These are phyloP conservation scores for Ogataea nonfermentans DNA, from an alignment of 805 yeast species.

Conservation along the genomic window DNA sequence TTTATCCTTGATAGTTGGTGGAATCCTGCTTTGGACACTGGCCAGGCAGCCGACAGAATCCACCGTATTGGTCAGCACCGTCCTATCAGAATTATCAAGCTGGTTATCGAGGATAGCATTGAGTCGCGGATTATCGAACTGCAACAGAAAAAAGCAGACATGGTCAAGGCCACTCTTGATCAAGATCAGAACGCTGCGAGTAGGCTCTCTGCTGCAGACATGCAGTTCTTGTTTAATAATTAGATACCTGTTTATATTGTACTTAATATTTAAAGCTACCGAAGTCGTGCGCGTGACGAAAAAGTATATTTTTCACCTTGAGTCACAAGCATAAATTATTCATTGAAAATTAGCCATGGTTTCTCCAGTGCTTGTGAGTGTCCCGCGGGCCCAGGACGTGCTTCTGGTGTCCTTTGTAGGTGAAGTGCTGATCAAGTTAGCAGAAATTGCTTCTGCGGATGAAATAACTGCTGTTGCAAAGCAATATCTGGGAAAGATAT, in stretches of 20 bases:
- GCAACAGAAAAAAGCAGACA: slow-evolving; percentile 96
- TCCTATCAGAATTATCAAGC: slow-evolving; percentile 88
- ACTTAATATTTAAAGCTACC: slow-evolving; percentile 5
- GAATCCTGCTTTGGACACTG: slow-evolving; percentile 98
- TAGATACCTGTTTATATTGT: slow-evolving; percentile 29
- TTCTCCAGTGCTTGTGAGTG: slow-evolving; percentile 35
- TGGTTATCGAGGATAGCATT: slow-evolving; percentile 94
- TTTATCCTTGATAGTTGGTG: slow-evolving; percentile 98
- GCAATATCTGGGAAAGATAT: slow-evolving; percentile 19
- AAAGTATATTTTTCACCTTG: slow-evolving; percentile 5
- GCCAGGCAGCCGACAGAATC: slow-evolving; percentile 94
- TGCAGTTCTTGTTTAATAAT: slow-evolving; percentile 90
- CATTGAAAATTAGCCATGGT: slow-evolving; percentile 23
- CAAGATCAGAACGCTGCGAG: slow-evolving; percentile 89
- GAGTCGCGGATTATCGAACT: slow-evolving; percentile 94
- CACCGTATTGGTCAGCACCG: slow-evolving; percentile 96
- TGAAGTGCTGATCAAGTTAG: slow-evolving; percentile 27
- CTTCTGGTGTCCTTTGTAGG: slow-evolving; percentile 28
- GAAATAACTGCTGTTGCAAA: slow-evolving; percentile 18
- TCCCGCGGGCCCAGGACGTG: slow-evolving; percentile 14
- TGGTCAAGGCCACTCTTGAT: slow-evolving; percentile 96
- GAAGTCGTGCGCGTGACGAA: slow-evolving; percentile 6
- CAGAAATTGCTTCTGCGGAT: slow-evolving; percentile 14
- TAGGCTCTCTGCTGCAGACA: slow-evolving; percentile 86
- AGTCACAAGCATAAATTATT: slow-evolving; percentile 3